Evolutionary conservation across 495 filamentous ascomycete genomes (phyloP), one percentile per base, ranked within the genome.

Genomic region (Aspergillus campestris): DNA sequence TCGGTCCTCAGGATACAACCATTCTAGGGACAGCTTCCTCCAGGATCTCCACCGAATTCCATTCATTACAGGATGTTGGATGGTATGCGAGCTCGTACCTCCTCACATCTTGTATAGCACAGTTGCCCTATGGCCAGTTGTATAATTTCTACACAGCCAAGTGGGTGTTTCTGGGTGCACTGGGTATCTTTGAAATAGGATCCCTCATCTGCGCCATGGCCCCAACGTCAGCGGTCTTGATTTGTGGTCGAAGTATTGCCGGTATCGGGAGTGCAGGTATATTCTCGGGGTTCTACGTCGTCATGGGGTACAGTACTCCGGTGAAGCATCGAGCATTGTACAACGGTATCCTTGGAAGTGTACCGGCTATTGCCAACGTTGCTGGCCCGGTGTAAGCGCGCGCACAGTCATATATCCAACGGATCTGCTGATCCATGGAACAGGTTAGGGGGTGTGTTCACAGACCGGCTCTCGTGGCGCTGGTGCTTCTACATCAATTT

Each of bases 191-290:
- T 49, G 80, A 82, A 55, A 55, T 79, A 31, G 82, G 82, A n/a
- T 76, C 77, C 14, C 63, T 82, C 18, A 61, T 94, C 38, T 92
- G 86, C 55, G 87, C 78, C 33, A 77, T 76, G 1, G 81, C 86
- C 3, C 80, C 83, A 2, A 82, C 64, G 41, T 85, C 81, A 6
- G 67, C 69, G 0, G 73, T 72, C 9, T 70, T 90, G 39, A 89
- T 89, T 55, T 52, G 87, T 44, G 86, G 86, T 2, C 51, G 55
- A 7, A 53, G 52, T 24, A 42, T 58, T 50, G 70, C 62, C 61
- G 72, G 72, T 54, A 34, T 67, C 13, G 72, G 72, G 11, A 61
- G 62, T 1, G 63, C 70, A 0, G 72, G 71, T 1, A 41, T 73
- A 29, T 69, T 69, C 31, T 65, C 61, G 1, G 71, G 71, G 7